A percentile compares a stretch with the other conserved stretches of the same genome.
These are phyloP conservation scores for Pseudopithomyces chartarum DNA, from an alignment of 2,329 filamentous ascomycete species.

Conservation along the genomic window DNA sequence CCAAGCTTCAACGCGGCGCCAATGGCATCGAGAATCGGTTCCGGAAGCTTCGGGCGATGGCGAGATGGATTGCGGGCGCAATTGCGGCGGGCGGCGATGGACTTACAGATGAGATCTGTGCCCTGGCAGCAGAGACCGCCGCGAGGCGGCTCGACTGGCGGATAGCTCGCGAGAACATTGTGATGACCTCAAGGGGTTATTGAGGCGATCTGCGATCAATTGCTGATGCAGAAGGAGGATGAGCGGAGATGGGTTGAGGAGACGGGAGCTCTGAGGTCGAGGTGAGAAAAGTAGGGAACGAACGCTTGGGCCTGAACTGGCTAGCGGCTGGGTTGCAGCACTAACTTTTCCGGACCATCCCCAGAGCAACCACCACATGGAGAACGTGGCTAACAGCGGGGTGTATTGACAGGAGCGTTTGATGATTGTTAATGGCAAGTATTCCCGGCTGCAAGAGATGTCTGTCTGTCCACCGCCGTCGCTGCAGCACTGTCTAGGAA, in stretches of 20 bases:
- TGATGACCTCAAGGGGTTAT: conserved; percentile 54
- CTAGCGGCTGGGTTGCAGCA: conserved; percentile 1
- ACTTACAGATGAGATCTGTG: conserved; percentile 95
- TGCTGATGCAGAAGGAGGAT: conserved; percentile 47
- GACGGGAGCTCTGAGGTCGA: conserved; percentile 29
- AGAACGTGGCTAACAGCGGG: background rate
- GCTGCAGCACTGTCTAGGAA: too few species aligned
- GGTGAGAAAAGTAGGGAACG: conserved; percentile 28
- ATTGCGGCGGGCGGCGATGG: conserved; percentile 50
- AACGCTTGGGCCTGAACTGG: conserved; percentile 3
- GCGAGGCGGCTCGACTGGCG: conserved; percentile 95
- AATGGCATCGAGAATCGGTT: conserved; percentile 37
- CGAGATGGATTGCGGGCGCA: conserved; percentile 46
- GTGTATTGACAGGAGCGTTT: background rate
- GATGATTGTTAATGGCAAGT: background rate
- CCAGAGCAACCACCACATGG: background rate
- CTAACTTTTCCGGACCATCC: conserved; percentile 3
- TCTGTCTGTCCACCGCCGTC: too few species aligned
- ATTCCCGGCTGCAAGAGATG: too few species aligned
- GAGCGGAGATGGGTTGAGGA: conserved; percentile 45
- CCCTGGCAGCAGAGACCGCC: conserved; percentile 90
- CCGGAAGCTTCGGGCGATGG: conserved; percentile 42
- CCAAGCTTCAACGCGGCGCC: conserved; percentile 44
- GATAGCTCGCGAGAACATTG: conserved; percentile 98
- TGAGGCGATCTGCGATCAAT: conserved; percentile 49